A percentile compares a stretch with the other conserved stretches of the same genome.
Conservation (phyloP, 805 yeast genomes). For the Candida tallmaniae region DNA sequence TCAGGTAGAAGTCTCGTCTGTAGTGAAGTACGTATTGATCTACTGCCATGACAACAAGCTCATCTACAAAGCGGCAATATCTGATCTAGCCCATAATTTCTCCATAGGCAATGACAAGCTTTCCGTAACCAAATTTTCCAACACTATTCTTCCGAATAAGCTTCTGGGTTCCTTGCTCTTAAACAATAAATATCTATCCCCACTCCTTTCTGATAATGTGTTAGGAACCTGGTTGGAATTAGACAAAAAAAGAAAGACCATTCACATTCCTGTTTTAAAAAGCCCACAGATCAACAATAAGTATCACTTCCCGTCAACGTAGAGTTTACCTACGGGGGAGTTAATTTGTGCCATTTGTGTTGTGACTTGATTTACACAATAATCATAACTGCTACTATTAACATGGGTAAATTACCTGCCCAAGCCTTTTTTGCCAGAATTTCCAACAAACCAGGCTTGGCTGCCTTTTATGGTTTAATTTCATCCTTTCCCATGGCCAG, state of each 20-base stretch:
- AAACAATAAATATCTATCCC: conserved; percentile 11
- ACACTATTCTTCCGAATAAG: conserved; percentile 17
- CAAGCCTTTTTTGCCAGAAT: conserved; percentile 50
- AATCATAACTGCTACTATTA: too few species aligned
- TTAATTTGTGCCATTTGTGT: too few species aligned
- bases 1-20: conserved; percentile 16
- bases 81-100: conserved; percentile 3
- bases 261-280: conserved; percentile 26
- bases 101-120: conserved; percentile 5
- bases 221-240: conserved; percentile 25
- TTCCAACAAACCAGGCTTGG: conserved; percentile 50
- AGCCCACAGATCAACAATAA: conserved; percentile 25
- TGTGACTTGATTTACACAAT: too few species aligned
- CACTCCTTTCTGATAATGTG: conserved; percentile 24
- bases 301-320: conserved; percentile 3
- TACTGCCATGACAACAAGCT: conserved; percentile 28
- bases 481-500: conserved; percentile 57
- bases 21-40: conserved; percentile 10
- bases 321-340: too few species aligned
- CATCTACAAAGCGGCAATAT: conserved; percentile 10
- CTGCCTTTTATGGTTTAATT: conserved; percentile 53
- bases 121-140: conserved; percentile 6
- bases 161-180: conserved; percentile 18
- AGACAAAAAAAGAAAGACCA: conserved; percentile 11
- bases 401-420: conserved; percentile 24